Conservation (phyloP, 192 early-diverging fungal species). For the Mycoemilia scoparia region DNA sequence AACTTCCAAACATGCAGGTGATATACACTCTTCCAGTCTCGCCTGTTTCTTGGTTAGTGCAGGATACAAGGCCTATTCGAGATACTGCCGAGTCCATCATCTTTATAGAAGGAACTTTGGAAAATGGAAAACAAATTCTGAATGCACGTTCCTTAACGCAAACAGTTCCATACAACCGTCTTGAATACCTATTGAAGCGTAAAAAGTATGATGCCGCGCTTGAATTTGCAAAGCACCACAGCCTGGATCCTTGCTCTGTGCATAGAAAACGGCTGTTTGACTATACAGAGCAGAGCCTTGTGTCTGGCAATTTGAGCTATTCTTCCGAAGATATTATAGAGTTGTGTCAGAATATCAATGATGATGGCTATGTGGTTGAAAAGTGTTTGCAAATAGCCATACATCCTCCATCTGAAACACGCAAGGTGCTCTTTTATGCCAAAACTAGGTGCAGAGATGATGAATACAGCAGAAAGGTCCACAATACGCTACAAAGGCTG, state of each 20-base stretch:
- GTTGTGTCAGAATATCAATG: slow-evolving; percentile 5
- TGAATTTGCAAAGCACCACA: slow-evolving; percentile 12
- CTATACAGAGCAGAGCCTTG: neutral
- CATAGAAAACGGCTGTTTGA: slow-evolving; percentile 9
- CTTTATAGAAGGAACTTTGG: slow-evolving; percentile 13
- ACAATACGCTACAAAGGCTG: slow-evolving; percentile 10
- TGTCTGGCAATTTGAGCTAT: neutral
- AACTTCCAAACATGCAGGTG: slow-evolving; percentile 7
- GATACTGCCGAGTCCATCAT: slow-evolving; percentile 9
- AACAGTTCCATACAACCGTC: slow-evolving; percentile 16
- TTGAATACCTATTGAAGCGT: slow-evolving; percentile 13
- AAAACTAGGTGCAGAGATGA: slow-evolving; percentile 1
- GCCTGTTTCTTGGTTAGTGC: slow-evolving; percentile 13
- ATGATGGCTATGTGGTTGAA: slow-evolving; percentile 4
- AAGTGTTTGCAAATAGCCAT: slow-evolving; percentile 6
- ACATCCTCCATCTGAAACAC: slow-evolving; percentile 3
- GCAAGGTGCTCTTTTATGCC: slow-evolving; percentile 9
- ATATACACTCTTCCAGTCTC: slow-evolving; percentile 12
- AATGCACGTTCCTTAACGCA: slow-evolving; percentile 12
- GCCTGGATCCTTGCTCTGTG: slow-evolving; percentile 8
- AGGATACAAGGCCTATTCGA: slow-evolving; percentile 4
- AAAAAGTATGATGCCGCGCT: slow-evolving; percentile 13
- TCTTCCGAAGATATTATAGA: slow-evolving; percentile 2
- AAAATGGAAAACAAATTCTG: slow-evolving; percentile 4
- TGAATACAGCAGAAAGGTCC: neutral